Conservation (phyloP, 78 protist species). For the Bodo saltans region DNA sequence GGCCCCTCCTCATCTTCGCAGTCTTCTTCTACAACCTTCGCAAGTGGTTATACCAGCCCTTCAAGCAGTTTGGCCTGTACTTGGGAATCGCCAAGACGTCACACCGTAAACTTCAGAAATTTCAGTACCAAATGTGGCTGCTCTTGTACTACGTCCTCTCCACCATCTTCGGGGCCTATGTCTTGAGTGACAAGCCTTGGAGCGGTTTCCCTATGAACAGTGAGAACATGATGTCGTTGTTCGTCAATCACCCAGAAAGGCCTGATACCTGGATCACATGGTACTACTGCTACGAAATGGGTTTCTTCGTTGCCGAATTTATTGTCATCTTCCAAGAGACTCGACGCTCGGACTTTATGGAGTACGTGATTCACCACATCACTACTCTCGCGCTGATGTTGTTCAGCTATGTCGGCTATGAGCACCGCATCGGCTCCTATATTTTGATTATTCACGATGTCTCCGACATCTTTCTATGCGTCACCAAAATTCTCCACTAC, state of each 20-base stretch:
- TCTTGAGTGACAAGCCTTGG: background rate
- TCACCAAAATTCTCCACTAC: background rate
- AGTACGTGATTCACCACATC: constrained; percentile 22
- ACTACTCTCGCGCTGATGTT: background rate
- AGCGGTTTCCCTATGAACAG: background rate
- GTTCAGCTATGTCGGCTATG: background rate
- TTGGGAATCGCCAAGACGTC: background rate
- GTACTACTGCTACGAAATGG: constrained; percentile 18
- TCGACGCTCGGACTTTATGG: background rate
- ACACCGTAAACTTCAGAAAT: no score
- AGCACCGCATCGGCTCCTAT: constrained; percentile 23
- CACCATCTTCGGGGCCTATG: background rate
- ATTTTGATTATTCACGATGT: background rate
- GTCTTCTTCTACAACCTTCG: background rate
- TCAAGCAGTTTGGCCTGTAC: background rate
- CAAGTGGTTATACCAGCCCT: background rate
- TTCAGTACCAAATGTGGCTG: background rate
- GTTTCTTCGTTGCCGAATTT: background rate
- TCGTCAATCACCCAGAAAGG: background rate
- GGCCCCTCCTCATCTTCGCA: background rate
- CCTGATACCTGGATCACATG: background rate
- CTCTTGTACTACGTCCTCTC: background rate
- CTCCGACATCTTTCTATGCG: background rate
- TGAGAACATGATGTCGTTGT: background rate
- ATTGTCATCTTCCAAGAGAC: background rate